These are phyloP conservation scores for Fusarium nurragi DNA, from an alignment of 2,329 filamentous ascomycete species.

Conservation along the genomic window DNA sequence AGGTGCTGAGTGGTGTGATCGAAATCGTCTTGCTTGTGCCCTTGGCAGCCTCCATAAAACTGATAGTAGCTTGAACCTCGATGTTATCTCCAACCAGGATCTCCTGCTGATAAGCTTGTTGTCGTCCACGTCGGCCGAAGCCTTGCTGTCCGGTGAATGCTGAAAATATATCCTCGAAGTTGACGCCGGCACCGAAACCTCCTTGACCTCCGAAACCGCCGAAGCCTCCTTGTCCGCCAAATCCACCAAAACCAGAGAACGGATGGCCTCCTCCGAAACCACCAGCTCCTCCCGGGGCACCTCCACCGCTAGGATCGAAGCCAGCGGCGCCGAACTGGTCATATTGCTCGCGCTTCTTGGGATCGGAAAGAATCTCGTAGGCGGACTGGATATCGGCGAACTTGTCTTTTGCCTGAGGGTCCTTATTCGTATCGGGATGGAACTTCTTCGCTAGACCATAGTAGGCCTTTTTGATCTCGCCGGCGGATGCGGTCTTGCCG, in stretches of 20 bases:
- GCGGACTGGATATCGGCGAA: conserved; percentile 93
- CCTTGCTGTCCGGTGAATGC: conserved; percentile 74
- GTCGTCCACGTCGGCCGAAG: conserved; percentile 60
- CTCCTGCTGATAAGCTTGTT: conserved; percentile 77
- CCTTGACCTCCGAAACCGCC: conserved; percentile 56
- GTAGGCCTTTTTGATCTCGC: conserved; percentile 98
- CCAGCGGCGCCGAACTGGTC: conserved; percentile 90
- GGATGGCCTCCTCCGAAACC: conserved; percentile 72
- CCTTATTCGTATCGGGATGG: conserved; percentile 98
- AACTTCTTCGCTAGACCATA: conserved; percentile 98
- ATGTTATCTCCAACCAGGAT: conserved; percentile 95
- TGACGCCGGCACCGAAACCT: conserved; percentile 84
- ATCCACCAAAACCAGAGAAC: conserved; percentile 63
- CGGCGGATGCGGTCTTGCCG: conserved; percentile 77
- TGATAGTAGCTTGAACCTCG: conserved; percentile 91
- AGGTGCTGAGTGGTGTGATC: conserved; percentile 83
- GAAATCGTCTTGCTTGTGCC: conserved; percentile 88
- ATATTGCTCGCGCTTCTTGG: conserved; percentile 91
- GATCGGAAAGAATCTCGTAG: conserved; percentile 92
- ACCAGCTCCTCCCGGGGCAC: conserved; percentile 66
- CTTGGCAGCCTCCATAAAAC: conserved; percentile 95
- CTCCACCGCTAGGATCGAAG: conserved; percentile 77
- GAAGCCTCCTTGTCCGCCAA: conserved; percentile 33
- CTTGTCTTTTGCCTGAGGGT: conserved; percentile 89
- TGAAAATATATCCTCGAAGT: conserved; percentile 95